phyloP scores from a whole-genome alignment of 1,139 yeast genomes.

The Taphrina betulina region DNA sequence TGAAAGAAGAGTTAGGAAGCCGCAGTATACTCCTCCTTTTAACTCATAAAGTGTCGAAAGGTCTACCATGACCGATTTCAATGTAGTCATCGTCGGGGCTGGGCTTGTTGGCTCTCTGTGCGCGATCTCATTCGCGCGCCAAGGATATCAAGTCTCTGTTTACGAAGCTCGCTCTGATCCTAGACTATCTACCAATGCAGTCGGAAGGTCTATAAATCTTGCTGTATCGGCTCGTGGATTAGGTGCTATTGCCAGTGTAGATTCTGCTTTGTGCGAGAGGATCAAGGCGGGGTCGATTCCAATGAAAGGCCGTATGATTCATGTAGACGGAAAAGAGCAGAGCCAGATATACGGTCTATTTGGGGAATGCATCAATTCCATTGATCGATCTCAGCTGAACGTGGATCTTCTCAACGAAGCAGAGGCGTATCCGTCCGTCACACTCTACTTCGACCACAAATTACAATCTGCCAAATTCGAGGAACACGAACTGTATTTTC shows the following conservation, averaged over 20 bases:
- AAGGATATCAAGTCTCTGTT: constrained; percentile 71
- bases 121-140: constrained; percentile 70
- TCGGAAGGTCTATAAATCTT: constrained; percentile 70
- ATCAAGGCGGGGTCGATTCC: constrained; percentile 68
- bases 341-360: constrained; percentile 77
- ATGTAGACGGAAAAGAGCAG: constrained; percentile 65
- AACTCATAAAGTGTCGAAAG: too few species aligned
- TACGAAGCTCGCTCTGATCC: constrained; percentile 61
- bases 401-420: constrained; percentile 63
- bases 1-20: too few species aligned
- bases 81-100: constrained; percentile 54
- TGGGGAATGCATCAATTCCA: constrained; percentile 73
- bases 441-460: constrained; percentile 59
- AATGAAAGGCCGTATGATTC: constrained; percentile 89
- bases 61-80: constrained; percentile 26
- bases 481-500: neutral
- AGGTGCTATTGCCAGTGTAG: constrained; percentile 63
- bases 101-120: constrained; percentile 90
- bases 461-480: constrained; percentile 49
- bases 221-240: constrained; percentile 87
- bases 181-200: constrained; percentile 37
- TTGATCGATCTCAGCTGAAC: constrained; percentile 72
- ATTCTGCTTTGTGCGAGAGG: constrained; percentile 56
- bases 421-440: constrained; percentile 49
- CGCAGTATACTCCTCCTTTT: too few species aligned